These are phyloP conservation scores for Endothia cerciana DNA, from an alignment of 2,329 filamentous ascomycete genomes.

Conservation along the genomic window DNA sequence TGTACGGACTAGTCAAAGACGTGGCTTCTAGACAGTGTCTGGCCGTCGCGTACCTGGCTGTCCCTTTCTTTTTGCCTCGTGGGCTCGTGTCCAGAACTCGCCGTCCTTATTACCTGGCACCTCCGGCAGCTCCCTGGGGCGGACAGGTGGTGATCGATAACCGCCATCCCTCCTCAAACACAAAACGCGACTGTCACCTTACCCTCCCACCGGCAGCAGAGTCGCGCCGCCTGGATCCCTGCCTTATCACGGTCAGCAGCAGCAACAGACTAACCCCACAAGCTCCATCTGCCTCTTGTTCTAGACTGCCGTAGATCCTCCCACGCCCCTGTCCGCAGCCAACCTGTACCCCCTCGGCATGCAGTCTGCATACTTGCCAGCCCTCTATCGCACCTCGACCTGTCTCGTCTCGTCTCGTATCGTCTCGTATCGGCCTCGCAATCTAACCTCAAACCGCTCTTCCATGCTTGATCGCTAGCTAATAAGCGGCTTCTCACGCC, in stretches of 20 bases:
- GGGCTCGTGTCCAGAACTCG: neutral
- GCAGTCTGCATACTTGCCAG: neutral
- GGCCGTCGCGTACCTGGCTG: neutral
- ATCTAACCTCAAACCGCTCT: slow-evolving; percentile 19
- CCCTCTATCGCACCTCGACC: neutral
- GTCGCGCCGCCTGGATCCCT: neutral
- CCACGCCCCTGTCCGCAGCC: neutral
- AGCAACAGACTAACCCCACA: slow-evolving; percentile 6
- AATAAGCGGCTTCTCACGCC: neutral
- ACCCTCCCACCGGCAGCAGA: neutral
- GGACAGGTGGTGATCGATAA: neutral
- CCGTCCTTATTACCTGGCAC: neutral
- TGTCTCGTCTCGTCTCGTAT: slow-evolving; percentile 22
- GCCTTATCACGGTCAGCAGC: neutral
- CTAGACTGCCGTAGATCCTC: slow-evolving; percentile 25
- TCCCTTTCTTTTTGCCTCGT: neutral
- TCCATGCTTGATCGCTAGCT: neutral
- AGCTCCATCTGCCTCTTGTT: slow-evolving; percentile 16
- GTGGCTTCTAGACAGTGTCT: slow-evolving; percentile 10
- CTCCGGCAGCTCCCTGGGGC: neutral
- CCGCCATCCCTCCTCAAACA: neutral
- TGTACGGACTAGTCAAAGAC: neutral
- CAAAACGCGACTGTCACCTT: neutral
- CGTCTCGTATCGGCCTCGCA: slow-evolving; percentile 17
- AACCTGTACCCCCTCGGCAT: neutral